phyloP scores from a whole-genome alignment of 2,329 filamentous ascomycete species.

The Apiospora koreana region DNA sequence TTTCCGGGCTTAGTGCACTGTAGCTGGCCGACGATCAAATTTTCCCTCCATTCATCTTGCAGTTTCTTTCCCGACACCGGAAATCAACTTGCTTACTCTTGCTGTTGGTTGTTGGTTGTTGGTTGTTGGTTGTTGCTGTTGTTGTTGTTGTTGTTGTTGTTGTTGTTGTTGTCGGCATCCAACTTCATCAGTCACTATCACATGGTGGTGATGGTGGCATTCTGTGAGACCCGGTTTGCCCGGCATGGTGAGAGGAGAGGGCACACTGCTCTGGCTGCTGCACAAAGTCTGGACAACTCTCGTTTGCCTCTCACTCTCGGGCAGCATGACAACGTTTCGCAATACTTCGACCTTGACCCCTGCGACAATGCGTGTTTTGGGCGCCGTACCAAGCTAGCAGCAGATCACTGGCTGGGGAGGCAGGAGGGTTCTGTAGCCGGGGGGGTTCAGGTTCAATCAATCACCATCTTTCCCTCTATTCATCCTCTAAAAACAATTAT shows the following conservation, averaged over 20 bases:
- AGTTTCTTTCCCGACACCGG: not conserved
- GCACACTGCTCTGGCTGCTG: not conserved
- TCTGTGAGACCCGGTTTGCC: not conserved
- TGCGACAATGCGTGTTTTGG: constrained; percentile 9
- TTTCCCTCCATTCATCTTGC: not conserved
- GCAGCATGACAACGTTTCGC: constrained; percentile 6
- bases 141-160: not conserved
- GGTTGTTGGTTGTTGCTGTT: too few species aligned
- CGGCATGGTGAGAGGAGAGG: not conserved
- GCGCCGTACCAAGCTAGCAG: constrained; percentile 5
- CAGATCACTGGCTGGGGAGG: not conserved
- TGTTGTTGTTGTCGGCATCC: not conserved
- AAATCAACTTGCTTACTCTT: not conserved
- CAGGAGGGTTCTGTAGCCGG: not conserved
- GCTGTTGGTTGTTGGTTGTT: too few species aligned
- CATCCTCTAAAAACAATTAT: not conserved
- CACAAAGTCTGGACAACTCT: not conserved
- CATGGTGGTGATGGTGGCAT: too few species aligned
- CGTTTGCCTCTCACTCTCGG: not conserved
- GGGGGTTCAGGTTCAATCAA: not conserved
- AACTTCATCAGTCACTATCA: not conserved
- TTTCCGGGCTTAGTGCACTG: not conserved
- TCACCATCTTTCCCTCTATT: not conserved
- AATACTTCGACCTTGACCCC: constrained; percentile 9
- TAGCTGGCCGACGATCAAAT: constrained; percentile 6